Percentiles rank a stretch among this genome's conserved stretches.
These are phyloP conservation scores for Tribonema minus DNA, from an alignment of 108 stramenopile genomes.

Conservation along the genomic window DNA sequence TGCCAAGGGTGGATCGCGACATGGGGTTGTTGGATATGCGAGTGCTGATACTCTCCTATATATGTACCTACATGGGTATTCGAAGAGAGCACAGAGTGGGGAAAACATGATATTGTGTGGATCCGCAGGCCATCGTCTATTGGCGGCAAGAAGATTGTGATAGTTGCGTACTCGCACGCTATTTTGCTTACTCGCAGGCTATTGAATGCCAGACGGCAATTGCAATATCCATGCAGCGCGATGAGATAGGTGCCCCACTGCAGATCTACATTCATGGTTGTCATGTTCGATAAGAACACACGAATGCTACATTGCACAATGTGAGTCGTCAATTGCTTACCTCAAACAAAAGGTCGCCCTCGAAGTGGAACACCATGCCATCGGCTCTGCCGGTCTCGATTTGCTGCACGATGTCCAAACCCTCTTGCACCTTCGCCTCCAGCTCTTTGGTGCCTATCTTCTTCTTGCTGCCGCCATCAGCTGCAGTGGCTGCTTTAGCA, in stretches of 20 bases:
- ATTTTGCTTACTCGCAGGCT: too few relatives aligned
- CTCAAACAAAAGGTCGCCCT: constrained; percentile 36
- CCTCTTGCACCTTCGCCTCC: too few relatives aligned
- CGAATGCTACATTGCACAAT: too few relatives aligned
- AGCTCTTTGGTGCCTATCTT: too few relatives aligned
- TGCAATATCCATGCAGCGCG: too few relatives aligned
- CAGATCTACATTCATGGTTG: not conserved
- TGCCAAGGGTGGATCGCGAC: not conserved
- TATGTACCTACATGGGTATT: not conserved
- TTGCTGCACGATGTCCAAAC: constrained; percentile 12
- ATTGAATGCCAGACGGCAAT: too few relatives aligned
- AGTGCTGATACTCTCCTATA: not conserved
- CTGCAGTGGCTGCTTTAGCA: not conserved
- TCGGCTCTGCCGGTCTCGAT: constrained; percentile 19
- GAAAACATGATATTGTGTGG: too few relatives aligned
- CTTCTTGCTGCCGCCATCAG: too few relatives aligned
- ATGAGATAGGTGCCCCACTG: not conserved
- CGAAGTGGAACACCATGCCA: constrained; percentile 44
- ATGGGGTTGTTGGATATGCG: not conserved
- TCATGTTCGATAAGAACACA: not conserved
- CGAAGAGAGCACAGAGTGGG: too few relatives aligned
- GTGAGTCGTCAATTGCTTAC: not conserved
- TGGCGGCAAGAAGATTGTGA: too few relatives aligned
- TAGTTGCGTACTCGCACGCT: too few relatives aligned
- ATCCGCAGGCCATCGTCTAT: too few relatives aligned